Evolutionary conservation across 805 yeast species (phyloP).

Genomic region (Zygotorulaspora florentina): DNA sequence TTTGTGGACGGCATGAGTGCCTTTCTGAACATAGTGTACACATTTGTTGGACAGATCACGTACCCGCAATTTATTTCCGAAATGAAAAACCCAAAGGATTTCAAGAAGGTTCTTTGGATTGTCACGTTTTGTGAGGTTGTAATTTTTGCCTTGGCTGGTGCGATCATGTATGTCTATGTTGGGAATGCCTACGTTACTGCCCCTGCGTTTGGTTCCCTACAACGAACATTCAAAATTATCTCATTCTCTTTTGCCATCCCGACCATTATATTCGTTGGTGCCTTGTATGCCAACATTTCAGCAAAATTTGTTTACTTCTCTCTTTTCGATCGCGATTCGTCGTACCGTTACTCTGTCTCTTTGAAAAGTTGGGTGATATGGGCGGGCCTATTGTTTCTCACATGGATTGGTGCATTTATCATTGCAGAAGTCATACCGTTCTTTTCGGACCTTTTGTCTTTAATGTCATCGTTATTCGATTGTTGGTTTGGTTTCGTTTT

Average conservation of each 20-base stretch:
- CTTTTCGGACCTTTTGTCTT: constrained; percentile 51
- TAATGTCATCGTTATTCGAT: constrained; percentile 59
- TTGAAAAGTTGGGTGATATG: constrained; percentile 50
- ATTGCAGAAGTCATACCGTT: constrained; percentile 64
- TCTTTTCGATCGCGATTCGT: constrained; percentile 41
- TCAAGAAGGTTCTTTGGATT: constrained; percentile 50
- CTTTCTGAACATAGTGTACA: constrained; percentile 53
- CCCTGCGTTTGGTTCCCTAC: constrained; percentile 55
- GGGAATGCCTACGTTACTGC: constrained; percentile 52
- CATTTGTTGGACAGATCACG: constrained; percentile 61
- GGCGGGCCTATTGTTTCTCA: constrained; percentile 40
- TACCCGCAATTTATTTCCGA: constrained; percentile 60
- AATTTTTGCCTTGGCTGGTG: constrained; percentile 51
- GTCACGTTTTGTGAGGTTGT: constrained; percentile 50
- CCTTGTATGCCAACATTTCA: constrained; percentile 51
- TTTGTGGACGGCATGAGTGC: constrained; percentile 54
- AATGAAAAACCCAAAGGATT: constrained; percentile 54
- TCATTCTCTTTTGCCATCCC: constrained; percentile 62
- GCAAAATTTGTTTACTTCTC: constrained; percentile 48
- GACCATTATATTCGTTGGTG: constrained; percentile 52
- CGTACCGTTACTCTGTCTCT: constrained; percentile 47
- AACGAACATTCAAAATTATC: constrained; percentile 45
- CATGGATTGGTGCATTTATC: constrained; percentile 54
- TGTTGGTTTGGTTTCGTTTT: constrained; percentile 65
- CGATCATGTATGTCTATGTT: constrained; percentile 54